phyloP scores from a whole-genome alignment of 1,284 basidiomycete genomes.

The Butyriboletus pseudospeciosus region DNA sequence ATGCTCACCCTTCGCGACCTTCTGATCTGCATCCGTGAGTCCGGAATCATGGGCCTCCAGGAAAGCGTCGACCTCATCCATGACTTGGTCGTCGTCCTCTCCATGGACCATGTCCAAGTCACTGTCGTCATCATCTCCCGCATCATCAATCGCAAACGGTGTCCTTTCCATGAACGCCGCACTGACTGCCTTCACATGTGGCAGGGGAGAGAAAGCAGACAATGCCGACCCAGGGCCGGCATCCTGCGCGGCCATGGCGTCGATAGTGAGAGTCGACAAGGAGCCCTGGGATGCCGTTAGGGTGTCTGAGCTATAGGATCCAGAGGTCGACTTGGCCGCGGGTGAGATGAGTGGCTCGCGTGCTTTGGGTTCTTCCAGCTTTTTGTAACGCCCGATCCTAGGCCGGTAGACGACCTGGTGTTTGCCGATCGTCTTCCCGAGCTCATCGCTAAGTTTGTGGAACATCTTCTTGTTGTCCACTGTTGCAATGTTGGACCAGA shows the following conservation, averaged over 20 bases:
- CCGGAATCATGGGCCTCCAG: conserved; percentile 86
- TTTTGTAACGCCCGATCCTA: conserved; percentile 80
- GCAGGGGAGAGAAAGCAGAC: conserved; percentile 49
- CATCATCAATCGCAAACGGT: conserved; percentile 91
- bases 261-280: conserved; percentile 40
- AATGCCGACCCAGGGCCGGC: conserved; percentile 29
- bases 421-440: conserved; percentile 89
- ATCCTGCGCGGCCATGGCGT: conserved; percentile 28
- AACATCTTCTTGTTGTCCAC: conserved; percentile 85
- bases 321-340: conserved; percentile 48
- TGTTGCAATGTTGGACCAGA: conserved; percentile 85
- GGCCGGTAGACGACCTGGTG: conserved; percentile 81
- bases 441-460: conserved; percentile 84
- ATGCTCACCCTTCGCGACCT: conserved; percentile 67
- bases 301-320: conserved; percentile 21
- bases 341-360: conserved; percentile 81
- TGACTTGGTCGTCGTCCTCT: conserved; percentile 71
- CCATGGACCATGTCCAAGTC: conserved; percentile 63
- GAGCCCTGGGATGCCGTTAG: conserved; percentile 31
- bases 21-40: conserved; percentile 78
- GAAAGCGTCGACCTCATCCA: conserved; percentile 94
- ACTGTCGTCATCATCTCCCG: conserved; percentile 62
- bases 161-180: conserved; percentile 85
- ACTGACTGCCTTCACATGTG: conserved; percentile 73
- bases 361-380: conserved; percentile 79